phyloP scores from a whole-genome alignment of 2,329 filamentous ascomycete genomes.

The Diaporthe helianthi region DNA sequence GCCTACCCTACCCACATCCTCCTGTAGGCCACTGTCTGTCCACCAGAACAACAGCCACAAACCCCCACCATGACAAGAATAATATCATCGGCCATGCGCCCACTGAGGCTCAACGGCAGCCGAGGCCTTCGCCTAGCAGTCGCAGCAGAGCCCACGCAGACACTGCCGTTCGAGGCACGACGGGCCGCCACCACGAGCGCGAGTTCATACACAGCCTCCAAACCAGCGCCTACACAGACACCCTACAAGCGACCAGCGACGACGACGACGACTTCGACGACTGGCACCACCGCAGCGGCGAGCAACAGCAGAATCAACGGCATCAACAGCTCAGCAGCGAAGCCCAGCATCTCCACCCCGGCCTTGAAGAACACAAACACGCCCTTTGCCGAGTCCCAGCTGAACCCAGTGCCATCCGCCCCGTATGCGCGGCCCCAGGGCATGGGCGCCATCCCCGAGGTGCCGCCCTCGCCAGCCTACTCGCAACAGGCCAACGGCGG shows the following conservation, averaged over 20 bases:
- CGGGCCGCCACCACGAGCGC: constrained; percentile 27
- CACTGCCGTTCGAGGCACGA: constrained; percentile 2
- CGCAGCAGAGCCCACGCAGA: not conserved
- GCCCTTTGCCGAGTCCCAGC: constrained; percentile 29
- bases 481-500: constrained; percentile 27
- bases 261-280: not conserved
- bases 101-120: constrained; percentile 23
- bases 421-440: constrained; percentile 27
- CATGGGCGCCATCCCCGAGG: constrained; percentile 28
- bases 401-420: constrained; percentile 20
- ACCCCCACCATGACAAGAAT: constrained; percentile 29
- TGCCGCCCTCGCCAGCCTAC: constrained; percentile 9
- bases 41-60: not conserved
- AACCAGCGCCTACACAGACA: constrained; percentile 4
- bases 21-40: not conserved
- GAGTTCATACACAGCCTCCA: constrained; percentile 17
- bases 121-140: not conserved
- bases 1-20: not conserved
- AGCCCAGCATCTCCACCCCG: constrained; percentile 4
- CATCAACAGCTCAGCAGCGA: not conserved
- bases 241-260: constrained; percentile 30
- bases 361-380: constrained; percentile 28
- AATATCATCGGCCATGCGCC: constrained; percentile 30
- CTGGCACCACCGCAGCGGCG: no score
- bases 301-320: not conserved